Evolutionary conservation across 495 filamentous ascomycete genomes (phyloP).

Genomic region (Penicillium macrosclerotiorum): DNA sequence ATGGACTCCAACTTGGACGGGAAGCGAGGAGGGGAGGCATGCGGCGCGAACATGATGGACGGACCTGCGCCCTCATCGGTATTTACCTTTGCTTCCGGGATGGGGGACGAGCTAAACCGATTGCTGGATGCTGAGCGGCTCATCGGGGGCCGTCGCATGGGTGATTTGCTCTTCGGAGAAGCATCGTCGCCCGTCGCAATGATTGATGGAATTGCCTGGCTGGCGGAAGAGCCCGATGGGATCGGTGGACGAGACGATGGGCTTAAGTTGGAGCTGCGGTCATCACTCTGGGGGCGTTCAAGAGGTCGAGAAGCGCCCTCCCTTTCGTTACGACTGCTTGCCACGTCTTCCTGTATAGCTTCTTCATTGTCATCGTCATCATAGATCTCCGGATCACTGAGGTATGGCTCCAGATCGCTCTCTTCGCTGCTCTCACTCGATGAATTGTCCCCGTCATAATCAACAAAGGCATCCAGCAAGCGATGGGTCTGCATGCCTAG

Average conservation of each 20-base stretch:
- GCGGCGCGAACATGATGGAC: conserved; percentile 75
- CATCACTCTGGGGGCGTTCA: conserved; percentile 24
- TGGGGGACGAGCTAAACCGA: conserved; percentile 71
- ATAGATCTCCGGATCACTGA: conserved; percentile 26
- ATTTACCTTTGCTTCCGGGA: conserved; percentile 68
- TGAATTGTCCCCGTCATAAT: conserved; percentile 47
- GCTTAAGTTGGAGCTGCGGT: conserved; percentile 12
- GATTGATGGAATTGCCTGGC: conserved; percentile 38
- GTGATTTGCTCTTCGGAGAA: conserved; percentile 31
- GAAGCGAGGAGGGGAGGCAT: conserved; percentile 39
- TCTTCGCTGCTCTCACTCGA: conserved; percentile 49
- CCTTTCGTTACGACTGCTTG: conserved; percentile 15
- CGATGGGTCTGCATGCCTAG: conserved; percentile 78
- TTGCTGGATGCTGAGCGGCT: conserved; percentile 41
- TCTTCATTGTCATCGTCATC: conserved; percentile 39
- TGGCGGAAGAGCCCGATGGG: conserved; percentile 12
- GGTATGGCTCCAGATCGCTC: conserved; percentile 42
- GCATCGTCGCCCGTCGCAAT: conserved; percentile 50
- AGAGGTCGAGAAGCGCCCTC: conserved; percentile 7
- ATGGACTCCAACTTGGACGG: conserved; percentile 46
- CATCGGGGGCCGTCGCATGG: conserved; percentile 23
- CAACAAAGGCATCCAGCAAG: conserved; percentile 62
- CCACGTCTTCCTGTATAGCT: conserved; percentile 5
- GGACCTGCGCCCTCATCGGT: conserved; percentile 59
- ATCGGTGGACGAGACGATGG: conserved; percentile 13